Base-by-base conservation (phyloP, 495 filamentous ascomycete genomes). In the Talaromyces proteolyticus region DNA sequence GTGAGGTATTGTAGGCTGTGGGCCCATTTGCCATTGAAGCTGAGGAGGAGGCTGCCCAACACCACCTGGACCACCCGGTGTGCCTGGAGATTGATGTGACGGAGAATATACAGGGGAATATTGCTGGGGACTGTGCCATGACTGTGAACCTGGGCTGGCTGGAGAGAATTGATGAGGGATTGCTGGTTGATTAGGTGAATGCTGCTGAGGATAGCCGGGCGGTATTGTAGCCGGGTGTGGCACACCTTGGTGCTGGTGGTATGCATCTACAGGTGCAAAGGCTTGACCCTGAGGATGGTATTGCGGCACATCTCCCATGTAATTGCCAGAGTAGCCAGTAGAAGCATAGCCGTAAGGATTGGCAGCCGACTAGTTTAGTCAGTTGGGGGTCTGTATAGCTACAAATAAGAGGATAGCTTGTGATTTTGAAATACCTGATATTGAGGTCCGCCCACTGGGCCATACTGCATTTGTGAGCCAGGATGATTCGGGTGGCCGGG, bases 231-330 rank as follows among this genome's bases (percentile, higher is more conserved):
- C 3, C 12, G 21, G 14, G 23, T 36, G 29, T 14, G 29, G 14
- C 7, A 41, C 14, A 7, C 18, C 38, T 20, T 16, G 38, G 8
- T 38, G 47, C 38, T 49, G 47, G 20, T 19, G 34, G 21, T 22
- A 16, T 0, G 18, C 46, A 37, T 14, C 20, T 26, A 14, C 34
- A 1, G 37, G 47, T 4, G 20, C 6, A 17, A 10, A 14, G 12
- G 18, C 36, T 41, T 49, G 47, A 37, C 47, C 47, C n/a, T 40
- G 47, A 7, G 47, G 50, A 39, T 52, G 25, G 18, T 52, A 45
- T 47, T 52, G 50, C 14, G 40, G 50, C 18, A 41, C 43, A 23
- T 20, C 44, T 2, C 42, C 43, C n/a, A 23, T 44, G 19, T 51
- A 21, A 16, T 10, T 16, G 11, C 22, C 39, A 47, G 50, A 16